Base-by-base conservation (phyloP, 164 flowering plant species). In the Stephania yunnanensis region DNA sequence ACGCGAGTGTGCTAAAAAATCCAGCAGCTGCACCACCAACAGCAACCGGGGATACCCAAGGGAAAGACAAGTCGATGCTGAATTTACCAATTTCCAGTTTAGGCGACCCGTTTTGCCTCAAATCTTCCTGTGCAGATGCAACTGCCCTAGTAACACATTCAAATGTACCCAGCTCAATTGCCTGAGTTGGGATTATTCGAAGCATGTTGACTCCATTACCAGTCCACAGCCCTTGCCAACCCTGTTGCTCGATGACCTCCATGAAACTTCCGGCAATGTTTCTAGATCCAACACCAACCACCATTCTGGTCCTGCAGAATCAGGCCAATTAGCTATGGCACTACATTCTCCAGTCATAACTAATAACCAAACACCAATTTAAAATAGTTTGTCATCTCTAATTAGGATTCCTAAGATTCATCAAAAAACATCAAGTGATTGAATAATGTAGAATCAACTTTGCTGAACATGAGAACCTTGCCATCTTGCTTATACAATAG, bases 11-110 rank as follows among this genome's bases (percentile, higher is more conserved):
- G 83, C 97, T 87, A 66, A 83, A 87, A 84, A 95, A 48, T 36
- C 99, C 99, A 75, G 99, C 98, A 74, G 97, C 90, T 25, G 99
- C 99, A 84, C 99, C 99, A 30, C 94, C 99, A 75, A 92, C 94
- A 50, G 97, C 98, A 82, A 88, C 84, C 0, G 98, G 99, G 77
- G 98, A 95, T 75, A 95, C 74, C 98, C 99, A 95, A 2, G 93
- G 84, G 61, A 92, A 83, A 53, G 94, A 83, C 11, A 91, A 79
- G 73, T 78, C 85, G 58, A 95, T 72, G 74, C 78, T 85, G 69
- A 89, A 29, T 71, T 45, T 73, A 64, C 93, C 97, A 58, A 91
- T 83, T 73, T 90, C 89, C 80, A 92, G n/a, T 72, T 84, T 87
- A 4, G 89, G 93, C 75, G 81, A 44, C 65, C 84, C 93, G 29